These are phyloP conservation scores for Brassica cretica DNA, from an alignment of 345 rosid species.

Conservation along the genomic window DNA sequence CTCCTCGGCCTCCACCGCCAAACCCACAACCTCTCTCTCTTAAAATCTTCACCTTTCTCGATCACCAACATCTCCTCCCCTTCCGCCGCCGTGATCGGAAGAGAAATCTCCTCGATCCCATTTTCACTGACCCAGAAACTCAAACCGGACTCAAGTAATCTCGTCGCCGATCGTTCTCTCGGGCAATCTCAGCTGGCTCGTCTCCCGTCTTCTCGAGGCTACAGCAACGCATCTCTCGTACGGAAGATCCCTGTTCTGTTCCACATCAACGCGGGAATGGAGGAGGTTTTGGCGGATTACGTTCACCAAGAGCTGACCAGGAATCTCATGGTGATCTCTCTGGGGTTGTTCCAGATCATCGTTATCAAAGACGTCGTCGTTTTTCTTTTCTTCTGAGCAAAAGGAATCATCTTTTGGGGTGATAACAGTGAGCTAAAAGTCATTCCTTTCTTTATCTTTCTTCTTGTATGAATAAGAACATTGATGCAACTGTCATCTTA, in stretches of 20 bases:
- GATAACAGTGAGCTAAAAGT: constrained; percentile 5
- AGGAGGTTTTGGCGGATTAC: constrained; percentile 40
- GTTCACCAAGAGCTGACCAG: constrained; percentile 40
- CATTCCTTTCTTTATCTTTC: background rate
- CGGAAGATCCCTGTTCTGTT: constrained; percentile 22
- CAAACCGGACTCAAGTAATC: constrained; percentile 1
- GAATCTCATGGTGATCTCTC: constrained; percentile 32
- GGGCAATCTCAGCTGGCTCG: background rate
- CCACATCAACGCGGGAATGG: constrained; percentile 36
- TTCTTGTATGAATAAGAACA: constrained; percentile 25
- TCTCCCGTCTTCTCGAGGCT: constrained; percentile 26
- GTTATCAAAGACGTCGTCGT: constrained; percentile 37
- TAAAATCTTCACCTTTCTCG: constrained; percentile 23
- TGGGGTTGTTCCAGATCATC: constrained; percentile 33
- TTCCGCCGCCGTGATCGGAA: background rate
- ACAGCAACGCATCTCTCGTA: constrained; percentile 21
- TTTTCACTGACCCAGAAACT: constrained; percentile 30
- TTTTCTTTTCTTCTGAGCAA: constrained; percentile 29
- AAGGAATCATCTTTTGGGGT: background rate
- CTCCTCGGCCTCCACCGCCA: constrained; percentile 35
- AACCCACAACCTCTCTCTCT: constrained; percentile 8
- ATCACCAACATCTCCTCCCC: constrained; percentile 18
- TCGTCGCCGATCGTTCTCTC: background rate
- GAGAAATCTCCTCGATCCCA: constrained; percentile 32
- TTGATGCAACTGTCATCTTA: background rate